A percentile compares a stretch with the other conserved stretches of the same genome.
These are phyloP conservation scores for Ascochyta rabiei DNA, from an alignment of 2,329 filamentous ascomycete species.

Conservation along the genomic window DNA sequence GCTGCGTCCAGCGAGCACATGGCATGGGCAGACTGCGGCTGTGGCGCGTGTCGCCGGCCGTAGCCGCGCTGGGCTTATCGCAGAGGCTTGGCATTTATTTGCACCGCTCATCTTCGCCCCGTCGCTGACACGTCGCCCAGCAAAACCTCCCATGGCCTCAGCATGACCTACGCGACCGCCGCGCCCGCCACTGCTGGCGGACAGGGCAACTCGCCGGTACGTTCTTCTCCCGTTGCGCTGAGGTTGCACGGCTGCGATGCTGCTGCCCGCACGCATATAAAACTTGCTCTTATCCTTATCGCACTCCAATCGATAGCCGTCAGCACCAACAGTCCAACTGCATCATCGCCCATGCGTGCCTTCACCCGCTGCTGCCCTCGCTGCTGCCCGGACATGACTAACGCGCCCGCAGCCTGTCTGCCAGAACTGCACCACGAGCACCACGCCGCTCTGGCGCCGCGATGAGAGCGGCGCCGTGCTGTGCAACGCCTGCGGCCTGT, in stretches of 20 bases:
- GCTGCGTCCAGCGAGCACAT: not conserved
- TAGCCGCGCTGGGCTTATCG: slow-evolving; percentile 38
- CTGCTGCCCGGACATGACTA: slow-evolving; percentile 14
- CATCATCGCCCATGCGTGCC: slow-evolving; percentile 5
- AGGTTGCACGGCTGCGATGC: slow-evolving; percentile 48
- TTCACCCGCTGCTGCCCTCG: slow-evolving; percentile 13
- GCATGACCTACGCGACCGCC: slow-evolving; percentile 67
- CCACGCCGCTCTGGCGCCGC: slow-evolving; percentile 94
- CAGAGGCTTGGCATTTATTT: slow-evolving; percentile 34
- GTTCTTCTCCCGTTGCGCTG: slow-evolving; percentile 30
- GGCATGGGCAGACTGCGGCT: slow-evolving; percentile 9
- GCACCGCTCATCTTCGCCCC: slow-evolving; percentile 41
- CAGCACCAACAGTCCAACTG: slow-evolving; percentile 13
- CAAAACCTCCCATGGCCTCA: slow-evolving; percentile 55
- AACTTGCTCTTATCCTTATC: slow-evolving; percentile 55
- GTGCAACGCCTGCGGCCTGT: slow-evolving; percentile 97
- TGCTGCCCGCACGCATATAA: slow-evolving; percentile 19
- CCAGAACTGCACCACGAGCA: slow-evolving; percentile 94
- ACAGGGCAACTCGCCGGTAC: slow-evolving; percentile 65
- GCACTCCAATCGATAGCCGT: slow-evolving; percentile 45
- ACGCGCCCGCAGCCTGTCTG: slow-evolving; percentile 79
- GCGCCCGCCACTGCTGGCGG: slow-evolving; percentile 70
- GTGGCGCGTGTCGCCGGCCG: slow-evolving; percentile 24
- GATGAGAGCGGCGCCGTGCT: slow-evolving; percentile 95
- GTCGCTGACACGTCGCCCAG: slow-evolving; percentile 35